These are phyloP conservation scores for Colletotrichum lupini DNA, from an alignment of 2,329 filamentous ascomycete species.

Conservation along the genomic window DNA sequence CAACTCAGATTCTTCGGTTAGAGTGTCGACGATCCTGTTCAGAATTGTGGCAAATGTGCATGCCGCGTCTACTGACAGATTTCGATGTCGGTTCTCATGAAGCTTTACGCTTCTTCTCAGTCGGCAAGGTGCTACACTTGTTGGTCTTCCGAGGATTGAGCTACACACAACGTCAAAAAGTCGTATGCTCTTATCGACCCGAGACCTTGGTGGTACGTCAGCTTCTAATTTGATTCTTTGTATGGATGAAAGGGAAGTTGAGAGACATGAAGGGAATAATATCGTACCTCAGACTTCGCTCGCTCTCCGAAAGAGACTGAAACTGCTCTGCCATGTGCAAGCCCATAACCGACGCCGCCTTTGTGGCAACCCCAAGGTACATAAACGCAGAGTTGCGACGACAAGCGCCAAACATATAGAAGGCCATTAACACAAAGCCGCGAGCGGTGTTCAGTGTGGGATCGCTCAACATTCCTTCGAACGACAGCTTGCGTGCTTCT, in stretches of 20 bases:
- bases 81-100: constrained; percentile 39
- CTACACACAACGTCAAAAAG: constrained; percentile 52
- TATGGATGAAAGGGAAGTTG: fast-evolving
- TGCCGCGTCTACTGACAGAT: constrained; percentile 48
- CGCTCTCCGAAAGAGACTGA: constrained; percentile 34
- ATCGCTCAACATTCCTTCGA: constrained; percentile 63
- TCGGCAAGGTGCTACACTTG: constrained; percentile 45
- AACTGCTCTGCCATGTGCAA: constrained; percentile 56
- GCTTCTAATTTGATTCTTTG: fast-evolving
- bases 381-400: constrained; percentile 71
- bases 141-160: constrained; percentile 49
- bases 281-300: constrained; percentile 39
- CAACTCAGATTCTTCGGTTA: constrained; percentile 53
- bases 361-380: constrained; percentile 69
- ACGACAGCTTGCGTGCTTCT: constrained; percentile 58
- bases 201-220: constrained; percentile 9
- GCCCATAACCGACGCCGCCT: constrained; percentile 67
- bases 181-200: constrained; percentile 50
- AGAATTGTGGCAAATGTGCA: constrained; percentile 56
- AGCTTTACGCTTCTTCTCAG: constrained; percentile 40
- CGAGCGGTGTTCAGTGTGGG: constrained; percentile 64
- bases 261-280: fast-evolving
- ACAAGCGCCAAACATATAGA: constrained; percentile 69
- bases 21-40: constrained; percentile 53
- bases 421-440: constrained; percentile 65